These are phyloP conservation scores for Chrysopogon serrulatus DNA, from an alignment of 176 grass and related monocot species.

Conservation along the genomic window DNA sequence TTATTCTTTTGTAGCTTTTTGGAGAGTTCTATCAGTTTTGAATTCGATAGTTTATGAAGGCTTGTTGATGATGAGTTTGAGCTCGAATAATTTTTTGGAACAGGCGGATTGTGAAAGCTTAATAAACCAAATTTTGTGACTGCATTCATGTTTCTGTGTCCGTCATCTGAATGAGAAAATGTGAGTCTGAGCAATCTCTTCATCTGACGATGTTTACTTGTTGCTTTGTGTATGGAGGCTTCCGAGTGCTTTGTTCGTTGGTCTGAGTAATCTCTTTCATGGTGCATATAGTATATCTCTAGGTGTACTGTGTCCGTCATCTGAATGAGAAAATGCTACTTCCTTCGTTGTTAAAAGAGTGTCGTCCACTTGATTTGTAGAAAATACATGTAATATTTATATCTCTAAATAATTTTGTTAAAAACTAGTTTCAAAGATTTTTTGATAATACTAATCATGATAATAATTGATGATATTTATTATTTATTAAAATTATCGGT, in stretches of 20 bases:
- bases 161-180: neutral
- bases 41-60: neutral
- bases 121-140: constrained; percentile 36
- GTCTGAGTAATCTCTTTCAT: neutral
- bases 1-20: constrained; percentile 1
- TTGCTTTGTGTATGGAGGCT: neutral
- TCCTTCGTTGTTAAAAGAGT: too few species aligned
- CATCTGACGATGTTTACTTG: neutral
- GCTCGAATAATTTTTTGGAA: constrained; percentile 38
- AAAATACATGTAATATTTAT: too few species aligned
- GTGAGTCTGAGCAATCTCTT: neutral
- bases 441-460: too few species aligned
- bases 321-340: too few species aligned
- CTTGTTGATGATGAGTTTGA: constrained; percentile 1
- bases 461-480: too few species aligned
- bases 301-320: too few species aligned
- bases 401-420: too few species aligned
- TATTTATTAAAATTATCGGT: too few species aligned
- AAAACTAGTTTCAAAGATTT: too few species aligned
- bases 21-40: constrained; percentile 29
- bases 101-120: neutral
- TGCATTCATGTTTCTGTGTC: neutral
- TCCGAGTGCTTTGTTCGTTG: neutral
- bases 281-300: neutral
- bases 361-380: too few species aligned